These are phyloP conservation scores for Posidonia oceanica DNA, from an alignment of 116 monocot species.

Conservation along the genomic window DNA sequence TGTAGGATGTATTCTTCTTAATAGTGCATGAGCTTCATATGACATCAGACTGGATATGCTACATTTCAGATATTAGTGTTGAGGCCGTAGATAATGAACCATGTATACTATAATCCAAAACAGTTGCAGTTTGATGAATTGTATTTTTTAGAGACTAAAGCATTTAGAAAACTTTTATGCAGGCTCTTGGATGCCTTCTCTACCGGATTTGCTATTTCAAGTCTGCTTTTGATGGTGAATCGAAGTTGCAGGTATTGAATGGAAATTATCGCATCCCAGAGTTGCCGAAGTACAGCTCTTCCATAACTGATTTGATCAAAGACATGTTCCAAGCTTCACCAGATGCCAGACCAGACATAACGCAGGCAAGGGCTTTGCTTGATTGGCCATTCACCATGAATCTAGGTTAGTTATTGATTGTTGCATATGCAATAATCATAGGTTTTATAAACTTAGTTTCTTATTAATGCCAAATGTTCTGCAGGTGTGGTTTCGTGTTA, in stretches of 20 bases:
- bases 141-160: background rate
- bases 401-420: slow-evolving; percentile 81
- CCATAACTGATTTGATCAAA: slow-evolving; percentile 62
- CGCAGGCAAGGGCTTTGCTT: slow-evolving; percentile 98
- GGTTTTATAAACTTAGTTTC: slow-evolving; percentile 10
- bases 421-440: slow-evolving; percentile 37
- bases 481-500: slow-evolving; percentile 97
- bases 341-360: slow-evolving; percentile 88
- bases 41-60: too few species aligned
- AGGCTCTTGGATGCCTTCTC: slow-evolving; percentile 97
- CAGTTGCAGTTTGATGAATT: too few species aligned
- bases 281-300: slow-evolving; percentile 65
- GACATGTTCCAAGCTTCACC: slow-evolving; percentile 87
- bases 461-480: background rate
- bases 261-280: slow-evolving; percentile 96
- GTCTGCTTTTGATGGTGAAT: slow-evolving; percentile 98
- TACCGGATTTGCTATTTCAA: slow-evolving; percentile 90
- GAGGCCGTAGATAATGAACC: too few species aligned
- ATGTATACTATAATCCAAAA: too few species aligned
- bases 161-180: slow-evolving; percentile 10
- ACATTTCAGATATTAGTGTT: too few species aligned
- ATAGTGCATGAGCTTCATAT: too few species aligned
- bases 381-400: slow-evolving; percentile 89
- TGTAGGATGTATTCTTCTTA: too few species aligned
- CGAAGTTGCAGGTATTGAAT: slow-evolving; percentile 92